Base-by-base conservation (phyloP, 208 protist genomes). In the Entamoeba histolytica region DNA sequence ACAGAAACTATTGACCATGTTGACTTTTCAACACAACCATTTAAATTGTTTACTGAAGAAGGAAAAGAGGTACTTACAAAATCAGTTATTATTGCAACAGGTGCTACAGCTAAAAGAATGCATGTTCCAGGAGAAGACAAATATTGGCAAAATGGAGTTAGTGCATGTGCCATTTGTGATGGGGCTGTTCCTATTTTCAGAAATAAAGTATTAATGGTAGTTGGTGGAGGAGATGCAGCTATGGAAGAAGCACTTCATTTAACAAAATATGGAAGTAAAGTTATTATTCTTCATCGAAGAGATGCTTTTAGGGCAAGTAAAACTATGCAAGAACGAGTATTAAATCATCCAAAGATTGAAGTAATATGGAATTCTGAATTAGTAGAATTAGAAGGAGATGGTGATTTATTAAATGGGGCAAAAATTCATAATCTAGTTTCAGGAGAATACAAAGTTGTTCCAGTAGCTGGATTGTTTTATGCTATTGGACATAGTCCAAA, bases 401-500 rank as follows among this genome's bases (percentile, higher is more conserved):
- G 39, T 39, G 12, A 39, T 44, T 57, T n/a, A 7, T 28, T 93
- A 12, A 93, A 57, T 49, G 49, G 93, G 1, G 55, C 52, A 7
- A 23, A 31, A 51, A 49, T 93, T 39, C 92, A 93, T 31, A 50
- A 14, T 10, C 5, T 49, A 0, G 44, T 91, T 14, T 57, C 23
- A 8, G 91, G 92, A 3, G 93, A 95, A 47, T 17, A 28, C 3
- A 0, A 10, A 17, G 78, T 94, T 6, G 49, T 97, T 23, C 39
- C 35, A 3, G 94, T 94, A 5, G 78, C 93, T 69, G 97, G 96
- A n/a, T 92, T 97, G 2, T 97, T 97, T 93, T 95, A 96, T 31
- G 97, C 96, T 49, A 97, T 97, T 91, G 97, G 97, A 49, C 97
- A 97, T 93, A 93, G 92, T 1, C 97, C 97, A 91, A 96, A 97